Conservation (phyloP, 2,329 filamentous ascomycete genomes). For the Zasmidium cellare region DNA sequence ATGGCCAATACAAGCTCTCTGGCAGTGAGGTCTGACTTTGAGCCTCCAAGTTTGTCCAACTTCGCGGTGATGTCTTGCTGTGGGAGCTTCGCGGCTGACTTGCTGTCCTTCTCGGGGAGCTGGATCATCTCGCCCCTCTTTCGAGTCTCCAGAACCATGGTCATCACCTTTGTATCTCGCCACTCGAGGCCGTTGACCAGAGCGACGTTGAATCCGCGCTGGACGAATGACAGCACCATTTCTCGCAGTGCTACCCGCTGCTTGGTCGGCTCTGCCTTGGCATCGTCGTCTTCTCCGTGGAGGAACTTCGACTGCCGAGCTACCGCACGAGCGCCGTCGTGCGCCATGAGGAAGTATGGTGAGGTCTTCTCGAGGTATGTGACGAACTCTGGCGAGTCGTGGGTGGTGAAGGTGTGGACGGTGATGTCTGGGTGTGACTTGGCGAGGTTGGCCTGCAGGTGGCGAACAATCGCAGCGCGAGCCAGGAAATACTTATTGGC, state of each 20-base stretch:
- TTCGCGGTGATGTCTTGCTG: slow-evolving; percentile 17
- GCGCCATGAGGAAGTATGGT: slow-evolving; percentile 68
- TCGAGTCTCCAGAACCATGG: slow-evolving; percentile 45
- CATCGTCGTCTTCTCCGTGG: slow-evolving; percentile 9
- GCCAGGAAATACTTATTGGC: slow-evolving; percentile 61
- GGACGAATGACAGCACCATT: slow-evolving; percentile 58
- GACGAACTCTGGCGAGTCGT: slow-evolving; percentile 52
- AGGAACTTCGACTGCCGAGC: slow-evolving; percentile 25
- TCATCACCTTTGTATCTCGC: slow-evolving; percentile 62
- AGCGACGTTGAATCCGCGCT: slow-evolving; percentile 60
- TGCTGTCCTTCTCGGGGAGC: background rate
- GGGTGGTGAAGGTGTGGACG: slow-evolving; percentile 50
- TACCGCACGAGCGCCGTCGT: slow-evolving; percentile 55
- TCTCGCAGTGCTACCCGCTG: slow-evolving; percentile 38
- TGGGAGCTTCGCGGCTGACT: slow-evolving; percentile 2
- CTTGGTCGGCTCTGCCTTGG: slow-evolving; percentile 9
- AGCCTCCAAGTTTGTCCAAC: slow-evolving; percentile 16
- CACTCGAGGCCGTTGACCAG: slow-evolving; percentile 65
- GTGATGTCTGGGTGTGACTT: slow-evolving; percentile 41
- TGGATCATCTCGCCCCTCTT: slow-evolving; percentile 5
- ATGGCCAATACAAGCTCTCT: slow-evolving; percentile 29
- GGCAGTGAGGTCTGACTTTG: slow-evolving; percentile 22
- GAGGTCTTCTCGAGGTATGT: slow-evolving; percentile 56
- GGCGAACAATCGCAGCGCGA: slow-evolving; percentile 63
- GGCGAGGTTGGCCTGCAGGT: slow-evolving; percentile 54